Conservation (phyloP, 768 basidiomycete species). For the Termitomyces sp. region DNA sequence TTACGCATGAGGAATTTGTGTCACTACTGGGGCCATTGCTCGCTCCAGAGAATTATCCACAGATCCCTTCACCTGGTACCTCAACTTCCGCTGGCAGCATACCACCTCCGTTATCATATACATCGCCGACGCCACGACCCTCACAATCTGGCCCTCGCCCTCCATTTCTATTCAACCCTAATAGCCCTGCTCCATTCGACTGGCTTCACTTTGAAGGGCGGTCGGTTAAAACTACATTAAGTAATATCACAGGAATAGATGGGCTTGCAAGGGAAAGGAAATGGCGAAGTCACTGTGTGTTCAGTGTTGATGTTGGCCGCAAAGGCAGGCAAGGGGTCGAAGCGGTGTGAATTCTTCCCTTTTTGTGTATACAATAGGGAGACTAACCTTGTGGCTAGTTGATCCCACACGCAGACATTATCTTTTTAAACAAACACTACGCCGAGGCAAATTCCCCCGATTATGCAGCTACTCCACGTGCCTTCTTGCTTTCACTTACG, state of each 20-base stretch:
- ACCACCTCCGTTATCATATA: conserved; percentile 29
- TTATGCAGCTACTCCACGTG: conserved; percentile 62
- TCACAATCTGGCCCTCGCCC: conserved; percentile 24
- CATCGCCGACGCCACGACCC: conserved; percentile 25
- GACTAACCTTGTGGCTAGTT: conserved; percentile 39
- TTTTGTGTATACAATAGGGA: background rate
- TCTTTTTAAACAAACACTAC: conserved; percentile 75
- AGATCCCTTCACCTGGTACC: conserved; percentile 23
- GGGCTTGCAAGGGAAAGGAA: conserved; percentile 78
- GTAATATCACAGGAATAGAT: conserved; percentile 74
- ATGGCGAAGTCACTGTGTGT: conserved; percentile 78
- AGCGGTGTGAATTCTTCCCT: conserved; percentile 47
- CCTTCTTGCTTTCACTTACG: conserved; percentile 71
- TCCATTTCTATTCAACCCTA: conserved; percentile 34
- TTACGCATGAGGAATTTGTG: conserved; percentile 85
- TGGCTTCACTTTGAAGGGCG: conserved; percentile 87
- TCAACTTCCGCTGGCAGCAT: conserved; percentile 23
- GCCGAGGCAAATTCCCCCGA: conserved; percentile 56
- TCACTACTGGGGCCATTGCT: conserved; percentile 74
- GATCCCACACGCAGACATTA: conserved; percentile 74
- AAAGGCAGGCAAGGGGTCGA: conserved; percentile 73
- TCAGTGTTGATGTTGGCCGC: conserved; percentile 75
- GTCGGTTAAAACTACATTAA: conserved; percentile 72
- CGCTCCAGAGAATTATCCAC: conserved; percentile 71
- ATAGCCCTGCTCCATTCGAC: conserved; percentile 75